phyloP scores from a whole-genome alignment of 1,284 basidiomycete genomes.

The Athelia psychrophila region DNA sequence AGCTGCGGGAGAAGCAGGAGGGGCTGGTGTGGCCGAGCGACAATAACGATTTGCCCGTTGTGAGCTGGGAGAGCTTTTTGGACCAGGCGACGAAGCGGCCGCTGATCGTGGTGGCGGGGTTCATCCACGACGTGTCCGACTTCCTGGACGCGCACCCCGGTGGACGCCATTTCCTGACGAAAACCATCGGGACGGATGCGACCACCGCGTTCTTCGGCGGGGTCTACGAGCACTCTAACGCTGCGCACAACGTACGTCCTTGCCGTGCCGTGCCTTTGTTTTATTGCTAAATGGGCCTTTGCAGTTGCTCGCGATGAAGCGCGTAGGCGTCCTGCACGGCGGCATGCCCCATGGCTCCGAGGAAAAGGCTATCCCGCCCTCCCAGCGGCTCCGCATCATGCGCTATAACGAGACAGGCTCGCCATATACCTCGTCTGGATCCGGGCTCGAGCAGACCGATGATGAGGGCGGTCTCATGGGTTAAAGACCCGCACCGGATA shows the following conservation, averaged over 20 bases:
- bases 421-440: constrained; percentile 38
- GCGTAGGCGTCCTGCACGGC: constrained; percentile 83
- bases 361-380: constrained; percentile 36
- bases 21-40: constrained; percentile 79
- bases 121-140: constrained; percentile 87
- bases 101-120: constrained; percentile 81
- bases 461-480: constrained; percentile 31
- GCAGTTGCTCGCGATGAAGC: constrained; percentile 82
- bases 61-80: constrained; percentile 86
- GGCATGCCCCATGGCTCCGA: constrained; percentile 65
- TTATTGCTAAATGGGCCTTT: constrained; percentile 14
- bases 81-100: constrained; percentile 75
- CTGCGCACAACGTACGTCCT: constrained; percentile 74
- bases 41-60: constrained; percentile 72
- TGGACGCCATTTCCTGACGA: constrained; percentile 65
- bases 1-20: constrained; percentile 70
- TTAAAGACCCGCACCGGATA: too few relatives aligned
- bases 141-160: constrained; percentile 93
- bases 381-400: constrained; percentile 43
- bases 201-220: constrained; percentile 94
- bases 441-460: constrained; percentile 27
- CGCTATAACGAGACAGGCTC: constrained; percentile 55
- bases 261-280: background rate
- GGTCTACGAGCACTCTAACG: constrained; percentile 92
- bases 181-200: constrained; percentile 76